Evolutionary conservation across 108 stramenopile genomes (phyloP).

Genomic region (Fistulifera pelliculosa): DNA sequence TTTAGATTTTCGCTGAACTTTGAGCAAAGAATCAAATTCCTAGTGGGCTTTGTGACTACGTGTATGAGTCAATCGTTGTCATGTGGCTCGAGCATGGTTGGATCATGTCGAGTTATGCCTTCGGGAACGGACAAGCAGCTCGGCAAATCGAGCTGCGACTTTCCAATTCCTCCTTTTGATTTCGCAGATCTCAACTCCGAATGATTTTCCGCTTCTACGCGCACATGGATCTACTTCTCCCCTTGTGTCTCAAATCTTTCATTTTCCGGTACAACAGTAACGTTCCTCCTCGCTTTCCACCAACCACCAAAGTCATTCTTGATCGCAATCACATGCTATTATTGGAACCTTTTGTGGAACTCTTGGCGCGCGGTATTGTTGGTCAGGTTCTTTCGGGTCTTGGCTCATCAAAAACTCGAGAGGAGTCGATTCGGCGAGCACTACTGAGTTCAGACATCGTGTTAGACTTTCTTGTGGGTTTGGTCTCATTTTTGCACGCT

Average conservation of each 20-base stretch:
- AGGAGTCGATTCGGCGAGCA: conserved; percentile 30
- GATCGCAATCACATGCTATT: conserved; percentile 60
- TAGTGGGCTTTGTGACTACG: conserved; percentile 9
- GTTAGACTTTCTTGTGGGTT: conserved; percentile 64
- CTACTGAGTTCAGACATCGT: conserved; percentile 23
- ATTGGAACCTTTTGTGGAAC: conserved; percentile 54
- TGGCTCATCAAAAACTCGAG: conserved; percentile 1
- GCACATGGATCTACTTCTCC: conserved; percentile 60
- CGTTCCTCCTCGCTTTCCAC: not conserved
- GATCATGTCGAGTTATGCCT: conserved; percentile 8
- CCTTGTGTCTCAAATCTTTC: conserved; percentile 72
- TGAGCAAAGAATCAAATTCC: not conserved
- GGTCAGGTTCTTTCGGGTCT: conserved; percentile 21
- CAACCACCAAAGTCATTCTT: conserved; percentile 32
- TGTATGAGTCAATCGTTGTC: conserved; percentile 42
- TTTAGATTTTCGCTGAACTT: conserved; percentile 21
- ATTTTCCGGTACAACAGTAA: conserved; percentile 32
- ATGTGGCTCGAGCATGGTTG: conserved; percentile 37
- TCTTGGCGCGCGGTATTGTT: conserved; percentile 53
- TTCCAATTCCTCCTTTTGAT: not conserved
- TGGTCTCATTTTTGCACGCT: conserved; percentile 63
- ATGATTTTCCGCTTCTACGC: conserved; percentile 30
- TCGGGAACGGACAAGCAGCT: conserved; percentile 4
- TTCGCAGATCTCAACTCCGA: not conserved
- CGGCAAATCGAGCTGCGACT: not conserved